Percentiles rank a stretch among this genome's conserved stretches.
These are phyloP conservation scores for Solanum chacoense DNA, from an alignment of 305 asterid genomes.

Conservation along the genomic window DNA sequence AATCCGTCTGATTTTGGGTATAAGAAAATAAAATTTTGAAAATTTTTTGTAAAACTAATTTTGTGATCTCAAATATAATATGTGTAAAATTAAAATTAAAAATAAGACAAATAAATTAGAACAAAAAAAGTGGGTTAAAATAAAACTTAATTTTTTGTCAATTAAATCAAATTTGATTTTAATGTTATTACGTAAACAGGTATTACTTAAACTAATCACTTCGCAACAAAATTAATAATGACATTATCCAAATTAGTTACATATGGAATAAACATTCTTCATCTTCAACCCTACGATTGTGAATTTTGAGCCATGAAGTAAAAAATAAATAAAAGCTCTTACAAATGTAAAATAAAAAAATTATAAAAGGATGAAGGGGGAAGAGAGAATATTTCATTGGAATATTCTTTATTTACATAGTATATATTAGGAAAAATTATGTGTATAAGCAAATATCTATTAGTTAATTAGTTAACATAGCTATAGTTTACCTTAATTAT, in stretches of 20 bases:
- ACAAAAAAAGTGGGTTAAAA: no score
- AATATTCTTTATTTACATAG: not conserved
- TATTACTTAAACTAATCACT: not conserved
- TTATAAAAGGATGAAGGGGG: no score
- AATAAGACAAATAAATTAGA: not conserved
- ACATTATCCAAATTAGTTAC: fast-evolving
- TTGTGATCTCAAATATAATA: no score
- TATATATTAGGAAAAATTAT: not conserved
- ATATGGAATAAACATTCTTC: no score
- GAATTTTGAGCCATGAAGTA: no score
- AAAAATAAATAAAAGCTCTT: no score
- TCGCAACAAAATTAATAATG: not conserved
- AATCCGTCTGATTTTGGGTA: no score
- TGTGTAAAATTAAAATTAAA: no score
- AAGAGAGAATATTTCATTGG: not conserved
- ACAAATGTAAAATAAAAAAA: not conserved
- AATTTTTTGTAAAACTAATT: no score
- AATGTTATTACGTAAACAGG: not conserved
- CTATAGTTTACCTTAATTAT: no score
- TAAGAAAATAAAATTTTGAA: not conserved
- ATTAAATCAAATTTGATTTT: not conserved
- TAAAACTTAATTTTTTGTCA: not conserved
- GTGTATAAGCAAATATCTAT: no score
- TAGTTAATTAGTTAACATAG: no score
- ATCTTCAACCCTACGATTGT: not conserved